Conservation (phyloP, 768 basidiomycete species). For the Leucosporidium yakuticum region DNA sequence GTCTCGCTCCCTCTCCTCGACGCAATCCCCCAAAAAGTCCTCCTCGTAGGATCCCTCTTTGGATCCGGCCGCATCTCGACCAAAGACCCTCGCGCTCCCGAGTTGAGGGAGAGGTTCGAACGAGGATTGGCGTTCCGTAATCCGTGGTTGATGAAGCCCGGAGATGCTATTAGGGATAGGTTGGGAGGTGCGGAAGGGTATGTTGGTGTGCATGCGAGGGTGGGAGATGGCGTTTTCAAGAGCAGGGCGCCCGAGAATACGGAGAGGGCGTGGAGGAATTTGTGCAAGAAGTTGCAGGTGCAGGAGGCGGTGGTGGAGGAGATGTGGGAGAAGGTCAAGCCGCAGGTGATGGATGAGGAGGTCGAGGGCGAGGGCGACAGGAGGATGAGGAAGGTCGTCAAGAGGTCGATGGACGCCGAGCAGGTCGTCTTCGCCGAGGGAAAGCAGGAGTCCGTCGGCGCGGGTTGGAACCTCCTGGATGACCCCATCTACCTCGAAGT, state of each 20-base stretch:
- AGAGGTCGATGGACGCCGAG: neutral
- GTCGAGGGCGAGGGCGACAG: neutral
- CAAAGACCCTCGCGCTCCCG: neutral
- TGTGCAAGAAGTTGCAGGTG: constrained; percentile 4
- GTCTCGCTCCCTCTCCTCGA: constrained; percentile 41
- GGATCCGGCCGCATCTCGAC: constrained; percentile 60
- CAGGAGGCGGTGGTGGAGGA: neutral
- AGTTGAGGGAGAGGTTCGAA: constrained; percentile 43
- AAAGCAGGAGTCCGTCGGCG: too few relatives aligned
- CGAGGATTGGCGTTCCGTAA: constrained; percentile 56
- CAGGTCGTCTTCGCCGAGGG: neutral
- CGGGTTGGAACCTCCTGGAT: too few relatives aligned
- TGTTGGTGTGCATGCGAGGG: constrained; percentile 60
- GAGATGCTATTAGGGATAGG: constrained; percentile 48
- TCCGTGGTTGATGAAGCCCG: constrained; percentile 48
- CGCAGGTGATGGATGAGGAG: constrained; percentile 46
- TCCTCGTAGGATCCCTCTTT: constrained; percentile 69
- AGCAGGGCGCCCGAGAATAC: constrained; percentile 47
- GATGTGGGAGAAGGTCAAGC: constrained; percentile 47
- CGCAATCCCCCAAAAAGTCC: constrained; percentile 49
- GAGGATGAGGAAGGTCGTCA: neutral
- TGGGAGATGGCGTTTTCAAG: constrained; percentile 61
- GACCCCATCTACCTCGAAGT: too few relatives aligned
- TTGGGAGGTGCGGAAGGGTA: constrained; percentile 49
- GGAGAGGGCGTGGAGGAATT: constrained; percentile 49